Percentiles rank a stretch among this genome's conserved stretches.
phyloP scores from a whole-genome alignment of 1,284 basidiomycete species.

The Rhodotorula glutinis region DNA sequence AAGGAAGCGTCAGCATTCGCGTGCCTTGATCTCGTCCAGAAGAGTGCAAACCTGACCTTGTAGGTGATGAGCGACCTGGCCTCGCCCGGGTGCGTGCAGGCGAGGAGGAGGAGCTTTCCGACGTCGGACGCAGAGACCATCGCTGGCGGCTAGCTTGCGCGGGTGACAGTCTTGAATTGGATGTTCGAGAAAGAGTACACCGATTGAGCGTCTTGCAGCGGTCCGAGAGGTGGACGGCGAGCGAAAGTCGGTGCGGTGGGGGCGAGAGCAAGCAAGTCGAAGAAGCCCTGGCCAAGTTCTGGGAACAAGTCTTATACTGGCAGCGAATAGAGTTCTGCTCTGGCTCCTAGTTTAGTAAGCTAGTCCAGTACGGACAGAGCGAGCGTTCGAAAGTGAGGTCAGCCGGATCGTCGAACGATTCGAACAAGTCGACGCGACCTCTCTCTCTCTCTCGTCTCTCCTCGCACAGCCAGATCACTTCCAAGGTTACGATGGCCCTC shows the following conservation, averaged over 20 bases:
- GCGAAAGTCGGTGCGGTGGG: no score
- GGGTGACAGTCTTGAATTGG: constrained; percentile 46
- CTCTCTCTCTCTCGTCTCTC: neutral
- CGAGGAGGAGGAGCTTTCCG: neutral
- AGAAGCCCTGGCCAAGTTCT: no score
- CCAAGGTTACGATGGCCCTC: constrained; percentile 4
- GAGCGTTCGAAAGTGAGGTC: no score
- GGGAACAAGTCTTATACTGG: no score
- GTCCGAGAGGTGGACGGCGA: no score
- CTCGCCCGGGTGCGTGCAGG: constrained; percentile 45
- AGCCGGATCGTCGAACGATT: neutral
- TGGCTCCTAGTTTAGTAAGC: no score
- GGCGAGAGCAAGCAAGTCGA: no score
- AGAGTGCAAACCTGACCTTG: constrained; percentile 35
- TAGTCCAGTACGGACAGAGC: no score
- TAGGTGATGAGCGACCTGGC: constrained; percentile 48
- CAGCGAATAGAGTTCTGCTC: no score
- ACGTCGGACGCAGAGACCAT: neutral
- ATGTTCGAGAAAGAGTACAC: constrained; percentile 38
- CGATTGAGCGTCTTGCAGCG: no score
- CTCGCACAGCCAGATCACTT: no score
- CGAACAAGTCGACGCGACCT: neutral
- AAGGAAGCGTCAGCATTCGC: neutral
- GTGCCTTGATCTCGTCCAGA: fast-evolving
- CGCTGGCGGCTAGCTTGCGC: neutral